Percentiles rank a stretch among this genome's conserved stretches.
These are phyloP conservation scores for Jatropha podagrica DNA, from an alignment of 441 rosid genomes.

Conservation along the genomic window DNA sequence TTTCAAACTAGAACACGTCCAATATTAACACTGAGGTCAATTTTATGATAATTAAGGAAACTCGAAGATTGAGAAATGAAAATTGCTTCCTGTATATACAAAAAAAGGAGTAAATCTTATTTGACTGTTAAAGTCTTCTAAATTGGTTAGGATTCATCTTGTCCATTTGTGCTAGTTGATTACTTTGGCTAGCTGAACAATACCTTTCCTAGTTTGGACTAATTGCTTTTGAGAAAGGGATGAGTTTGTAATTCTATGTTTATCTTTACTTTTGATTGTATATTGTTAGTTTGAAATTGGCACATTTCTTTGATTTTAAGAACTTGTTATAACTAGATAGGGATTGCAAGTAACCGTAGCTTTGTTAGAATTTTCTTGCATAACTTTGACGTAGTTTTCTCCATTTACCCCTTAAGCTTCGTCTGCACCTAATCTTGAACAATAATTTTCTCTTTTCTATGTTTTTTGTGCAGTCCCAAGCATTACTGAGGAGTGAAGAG, in stretches of 20 bases:
- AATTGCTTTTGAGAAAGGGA: neutral
- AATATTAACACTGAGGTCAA: neutral
- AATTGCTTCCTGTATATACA: neutral
- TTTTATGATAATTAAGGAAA: neutral
- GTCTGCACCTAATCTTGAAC: neutral
- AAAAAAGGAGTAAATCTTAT: neutral
- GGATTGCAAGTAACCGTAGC: neutral
- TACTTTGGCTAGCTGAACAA: neutral
- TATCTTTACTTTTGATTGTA: neutral
- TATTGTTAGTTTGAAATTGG: neutral
- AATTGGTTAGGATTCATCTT: neutral
- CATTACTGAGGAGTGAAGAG: constrained; percentile 73
- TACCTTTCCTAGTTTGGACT: neutral
- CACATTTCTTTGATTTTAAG: neutral
- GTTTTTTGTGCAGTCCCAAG: constrained; percentile 42
- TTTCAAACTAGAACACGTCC: neutral
- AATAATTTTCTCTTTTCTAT: neutral
- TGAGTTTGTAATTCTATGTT: neutral
- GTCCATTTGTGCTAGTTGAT: neutral
- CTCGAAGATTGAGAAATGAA: neutral
- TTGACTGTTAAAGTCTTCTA: neutral
- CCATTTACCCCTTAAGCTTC: neutral
- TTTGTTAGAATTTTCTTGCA: neutral
- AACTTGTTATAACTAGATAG: neutral
- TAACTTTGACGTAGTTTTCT: neutral